phyloP scores from a whole-genome alignment of 208 protist genomes.

The Leishmania gerbilli region DNA sequence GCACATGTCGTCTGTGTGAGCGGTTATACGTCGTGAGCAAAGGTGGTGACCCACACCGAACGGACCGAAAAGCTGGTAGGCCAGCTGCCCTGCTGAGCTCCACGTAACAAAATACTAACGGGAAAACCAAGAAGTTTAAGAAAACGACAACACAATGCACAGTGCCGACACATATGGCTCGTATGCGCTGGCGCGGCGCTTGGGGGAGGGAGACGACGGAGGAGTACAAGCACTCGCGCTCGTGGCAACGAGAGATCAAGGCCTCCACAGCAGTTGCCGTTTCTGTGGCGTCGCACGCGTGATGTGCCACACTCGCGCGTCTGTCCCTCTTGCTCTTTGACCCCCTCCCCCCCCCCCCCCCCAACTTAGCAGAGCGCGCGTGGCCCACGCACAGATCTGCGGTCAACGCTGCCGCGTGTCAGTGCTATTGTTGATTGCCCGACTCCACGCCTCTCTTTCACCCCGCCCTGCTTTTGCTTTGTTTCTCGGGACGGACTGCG shows the following conservation, averaged over 20 bases:
- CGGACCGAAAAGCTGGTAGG: background rate
- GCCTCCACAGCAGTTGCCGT: background rate
- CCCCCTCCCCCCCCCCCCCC: background rate
- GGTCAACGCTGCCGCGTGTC: background rate
- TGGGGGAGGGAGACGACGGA: background rate
- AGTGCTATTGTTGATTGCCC: background rate
- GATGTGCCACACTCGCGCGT: background rate
- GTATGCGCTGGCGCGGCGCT: background rate
- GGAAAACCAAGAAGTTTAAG: background rate
- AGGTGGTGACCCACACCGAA: background rate
- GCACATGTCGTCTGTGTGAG: background rate
- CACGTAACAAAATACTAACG: background rate
- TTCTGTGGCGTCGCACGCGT: background rate
- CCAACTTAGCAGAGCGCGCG: background rate
- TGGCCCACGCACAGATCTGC: background rate
- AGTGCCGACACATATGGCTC: background rate
- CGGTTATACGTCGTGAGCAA: background rate
- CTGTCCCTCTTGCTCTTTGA: background rate
- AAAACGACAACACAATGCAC: background rate
- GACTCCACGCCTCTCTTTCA: background rate
- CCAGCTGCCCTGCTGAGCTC: background rate
- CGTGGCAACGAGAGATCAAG: background rate
- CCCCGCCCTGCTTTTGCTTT: background rate
- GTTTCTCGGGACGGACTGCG: too few species aligned
- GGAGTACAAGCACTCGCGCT: background rate